phyloP scores from a whole-genome alignment of 139 green algal species.

The Spirogloea muscicola region DNA sequence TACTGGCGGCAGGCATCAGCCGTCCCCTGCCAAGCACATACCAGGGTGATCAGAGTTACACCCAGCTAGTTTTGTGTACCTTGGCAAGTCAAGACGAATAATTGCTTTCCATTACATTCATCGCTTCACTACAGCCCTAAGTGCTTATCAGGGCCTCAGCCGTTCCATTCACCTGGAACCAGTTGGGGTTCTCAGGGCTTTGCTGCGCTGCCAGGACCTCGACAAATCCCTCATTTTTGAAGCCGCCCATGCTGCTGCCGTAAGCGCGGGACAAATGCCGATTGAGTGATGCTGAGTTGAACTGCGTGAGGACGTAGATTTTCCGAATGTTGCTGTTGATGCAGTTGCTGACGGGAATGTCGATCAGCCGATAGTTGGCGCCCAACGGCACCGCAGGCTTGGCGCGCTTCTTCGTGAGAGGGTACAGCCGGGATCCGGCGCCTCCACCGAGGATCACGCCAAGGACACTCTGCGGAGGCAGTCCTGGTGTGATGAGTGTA shows the following conservation, averaged over 20 bases:
- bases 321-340: constrained; percentile 98
- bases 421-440: constrained; percentile 91
- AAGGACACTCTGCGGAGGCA: constrained; percentile 78
- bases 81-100: no score
- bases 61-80: no score
- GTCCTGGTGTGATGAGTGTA: not conserved
- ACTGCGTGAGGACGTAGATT: constrained; percentile 99
- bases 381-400: constrained; percentile 97
- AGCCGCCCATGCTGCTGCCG: constrained; percentile 81
- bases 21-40: constrained; percentile 87
- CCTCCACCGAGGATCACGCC: constrained; percentile 95
- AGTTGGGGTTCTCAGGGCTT: constrained; percentile 78
- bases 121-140: no score
- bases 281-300: constrained; percentile 99
- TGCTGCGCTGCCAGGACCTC: constrained; percentile 95
- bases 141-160: no score
- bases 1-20: constrained; percentile 97
- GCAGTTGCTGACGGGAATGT: constrained; percentile 98
- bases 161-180: constrained; percentile 79
- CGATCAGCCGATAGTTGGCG: constrained; percentile 98
- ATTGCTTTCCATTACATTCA: no score
- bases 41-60: no score
- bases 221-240: constrained; percentile 81
- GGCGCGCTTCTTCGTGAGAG: constrained; percentile 95
- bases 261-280: constrained; percentile 92